These are phyloP conservation scores for Adenanthera pavonina DNA, from an alignment of 306 rosid species.

Conservation along the genomic window DNA sequence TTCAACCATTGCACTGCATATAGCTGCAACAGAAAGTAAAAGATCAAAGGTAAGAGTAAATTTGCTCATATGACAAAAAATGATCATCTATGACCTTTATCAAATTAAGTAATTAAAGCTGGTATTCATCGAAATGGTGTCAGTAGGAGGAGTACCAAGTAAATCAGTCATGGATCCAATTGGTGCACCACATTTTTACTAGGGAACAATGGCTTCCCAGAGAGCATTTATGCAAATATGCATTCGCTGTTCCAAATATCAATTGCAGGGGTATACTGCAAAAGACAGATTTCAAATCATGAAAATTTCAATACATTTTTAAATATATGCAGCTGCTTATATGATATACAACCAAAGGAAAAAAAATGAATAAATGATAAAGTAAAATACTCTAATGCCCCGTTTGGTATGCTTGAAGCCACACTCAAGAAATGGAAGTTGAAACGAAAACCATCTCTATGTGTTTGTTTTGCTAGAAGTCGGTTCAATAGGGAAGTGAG, in stretches of 20 bases:
- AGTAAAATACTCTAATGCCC: slow-evolving; percentile 7
- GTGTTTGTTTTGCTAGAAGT: too few species aligned
- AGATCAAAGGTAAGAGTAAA: too few species aligned
- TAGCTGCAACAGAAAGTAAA: too few species aligned
- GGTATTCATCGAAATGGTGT: slow-evolving; percentile 61
- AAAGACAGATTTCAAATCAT: slow-evolving; percentile 38
- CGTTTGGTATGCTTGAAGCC: too few species aligned
- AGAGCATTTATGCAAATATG: slow-evolving; percentile 96
- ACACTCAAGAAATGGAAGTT: too few species aligned
- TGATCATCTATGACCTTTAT: too few species aligned
- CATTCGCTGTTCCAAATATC: slow-evolving; percentile 99
- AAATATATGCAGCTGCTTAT: slow-evolving; percentile 6
- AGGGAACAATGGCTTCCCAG: slow-evolving; percentile 88
- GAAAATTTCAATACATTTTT: background rate
- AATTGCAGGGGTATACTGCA: slow-evolving; percentile 97
- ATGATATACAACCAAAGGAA: slow-evolving; percentile 15
- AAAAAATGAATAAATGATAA: background rate
- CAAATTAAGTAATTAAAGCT: too few species aligned
- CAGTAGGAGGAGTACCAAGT: slow-evolving; percentile 91
- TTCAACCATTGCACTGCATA: too few species aligned
- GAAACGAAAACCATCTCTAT: too few species aligned
- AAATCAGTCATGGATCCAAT: slow-evolving; percentile 96
- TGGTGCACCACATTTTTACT: slow-evolving; percentile 99
- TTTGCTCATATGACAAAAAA: too few species aligned
- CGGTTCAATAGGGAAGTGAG: too few species aligned